phyloP scores from a whole-genome alignment of 495 filamentous ascomycete species.

The Melanomma pulvis-pyrius region DNA sequence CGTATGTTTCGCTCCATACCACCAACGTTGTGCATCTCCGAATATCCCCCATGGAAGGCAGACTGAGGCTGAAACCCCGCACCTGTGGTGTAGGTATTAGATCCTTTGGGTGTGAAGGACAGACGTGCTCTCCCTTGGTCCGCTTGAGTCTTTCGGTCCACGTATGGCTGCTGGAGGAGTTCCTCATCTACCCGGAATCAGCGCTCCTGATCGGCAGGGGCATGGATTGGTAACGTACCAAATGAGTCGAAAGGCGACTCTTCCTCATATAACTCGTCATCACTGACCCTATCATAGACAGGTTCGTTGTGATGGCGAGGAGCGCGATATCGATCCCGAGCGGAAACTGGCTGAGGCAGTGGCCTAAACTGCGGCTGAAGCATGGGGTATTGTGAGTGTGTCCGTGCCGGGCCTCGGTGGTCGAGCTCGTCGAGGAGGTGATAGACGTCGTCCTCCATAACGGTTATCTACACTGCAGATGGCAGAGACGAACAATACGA shows the following conservation, averaged over 20 bases:
- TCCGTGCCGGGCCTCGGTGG: neutral
- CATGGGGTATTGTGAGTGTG: constrained; percentile 1
- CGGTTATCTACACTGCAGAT: neutral
- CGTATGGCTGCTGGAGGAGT: constrained; percentile 32
- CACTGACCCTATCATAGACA: constrained; percentile 23
- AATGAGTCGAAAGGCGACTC: constrained; percentile 52
- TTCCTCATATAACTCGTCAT: constrained; percentile 40
- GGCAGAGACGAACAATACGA: neutral
- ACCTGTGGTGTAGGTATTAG: neutral
- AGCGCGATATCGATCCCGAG: constrained; percentile 25
- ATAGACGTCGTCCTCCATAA: constrained; percentile 26
- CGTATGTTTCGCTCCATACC: neutral
- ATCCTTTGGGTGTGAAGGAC: constrained; percentile 31
- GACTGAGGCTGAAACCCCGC: neutral
- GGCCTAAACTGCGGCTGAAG: constrained; percentile 7
- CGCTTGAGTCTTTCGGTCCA: constrained; percentile 39
- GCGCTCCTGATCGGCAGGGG: neutral
- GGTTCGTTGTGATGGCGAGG: constrained; percentile 6
- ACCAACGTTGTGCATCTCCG: neutral
- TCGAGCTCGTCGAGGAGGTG: constrained; percentile 28
- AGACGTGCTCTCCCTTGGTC: constrained; percentile 36
- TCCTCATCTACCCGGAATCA: constrained; percentile 38
- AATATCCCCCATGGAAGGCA: neutral
- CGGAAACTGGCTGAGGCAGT: neutral
- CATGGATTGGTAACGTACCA: constrained; percentile 43